Evolutionary conservation across 371 early-diverging fungal genomes (phyloP), one percentile per base, ranked within the genome.

Genomic region (Blakeslea trispora): DNA sequence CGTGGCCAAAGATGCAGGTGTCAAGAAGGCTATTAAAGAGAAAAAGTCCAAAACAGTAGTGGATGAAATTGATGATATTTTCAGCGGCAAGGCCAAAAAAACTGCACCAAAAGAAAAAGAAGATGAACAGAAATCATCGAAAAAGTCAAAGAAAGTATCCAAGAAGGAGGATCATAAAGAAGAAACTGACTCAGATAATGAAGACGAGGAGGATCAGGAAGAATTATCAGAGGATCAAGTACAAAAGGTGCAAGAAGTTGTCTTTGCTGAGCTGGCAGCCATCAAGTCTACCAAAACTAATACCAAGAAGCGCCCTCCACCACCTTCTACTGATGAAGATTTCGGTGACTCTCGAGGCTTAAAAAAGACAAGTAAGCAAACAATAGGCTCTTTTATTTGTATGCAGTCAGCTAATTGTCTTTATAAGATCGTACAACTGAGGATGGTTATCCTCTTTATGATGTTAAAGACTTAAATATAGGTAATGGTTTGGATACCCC

Each of bases 381-480:
- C 59, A 2, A n/a, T n/a, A n/a, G n/a, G n/a, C n/a, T n/a, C n/a
- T n/a, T n/a, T n/a, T 3, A 28, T 49, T 46, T 19, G 10, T 4
- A 18, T 23, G 21, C 18, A 14, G 18, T 31, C 31, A 28, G 17
- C 14, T 47, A 19, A 3, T 37, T 22, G 0, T 14, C n/a, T 23
- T 39, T 21, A 47, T 10, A 62, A 79, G 80, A 70, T 21, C 81
- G 81, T 21, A 66, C 63, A 17, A 81, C 81, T 1, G 81, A 81
- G 18, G 81, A 81, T 45, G 81, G 81, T 14, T 77, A 75, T 55
- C 81, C 81, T 18, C 45, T 81, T 8, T 81, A 74, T 52, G 75
- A 77, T 59, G 72, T 77, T 10, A 66, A 71, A 21, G 73, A 73
- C n/a, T 70, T 77, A 45, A 76, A 81, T 35, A 56, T 78, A 46